A percentile compares a stretch with the other conserved stretches of the same genome.
These are phyloP conservation scores for Neophaeococcomyces mojaviensis DNA, from an alignment of 2,329 filamentous ascomycete species.

Conservation along the genomic window DNA sequence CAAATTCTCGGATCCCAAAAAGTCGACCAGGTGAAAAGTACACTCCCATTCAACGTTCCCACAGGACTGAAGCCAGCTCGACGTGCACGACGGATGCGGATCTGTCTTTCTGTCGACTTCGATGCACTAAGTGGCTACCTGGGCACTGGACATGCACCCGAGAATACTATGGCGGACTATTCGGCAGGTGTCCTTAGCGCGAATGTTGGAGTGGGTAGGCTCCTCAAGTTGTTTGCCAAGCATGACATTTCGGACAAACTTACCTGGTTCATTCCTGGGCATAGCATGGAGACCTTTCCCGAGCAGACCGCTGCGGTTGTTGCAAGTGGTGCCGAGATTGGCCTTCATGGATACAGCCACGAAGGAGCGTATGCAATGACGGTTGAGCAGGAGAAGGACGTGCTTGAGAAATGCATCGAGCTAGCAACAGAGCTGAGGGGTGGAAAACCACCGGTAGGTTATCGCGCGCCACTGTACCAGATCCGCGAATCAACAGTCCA, in stretches of 20 bases:
- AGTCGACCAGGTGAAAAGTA: not conserved
- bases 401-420: slow-evolving; percentile 42
- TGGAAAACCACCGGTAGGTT: slow-evolving; percentile 42
- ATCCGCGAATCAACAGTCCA: slow-evolving; percentile 42
- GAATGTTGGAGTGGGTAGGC: slow-evolving; percentile 48
- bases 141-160: slow-evolving; percentile 47
- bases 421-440: slow-evolving; percentile 35
- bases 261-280: slow-evolving; percentile 56
- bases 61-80: not conserved
- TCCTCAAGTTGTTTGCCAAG: slow-evolving; percentile 48
- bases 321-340: slow-evolving; percentile 38
- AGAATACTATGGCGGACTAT: slow-evolving; percentile 51
- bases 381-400: slow-evolving; percentile 42
- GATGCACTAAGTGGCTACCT: slow-evolving; percentile 55
- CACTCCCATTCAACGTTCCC: too few relatives aligned
- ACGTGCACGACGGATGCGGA: slow-evolving; percentile 17
- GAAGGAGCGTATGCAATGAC: slow-evolving; percentile 33
- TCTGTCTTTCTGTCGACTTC: slow-evolving; percentile 43
- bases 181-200: slow-evolving; percentile 50
- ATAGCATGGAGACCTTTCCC: slow-evolving; percentile 52
- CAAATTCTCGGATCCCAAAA: slow-evolving; percentile 25
- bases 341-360: slow-evolving; percentile 38
- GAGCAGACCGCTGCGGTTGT: slow-evolving; percentile 44
- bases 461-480: slow-evolving; percentile 47
- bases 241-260: slow-evolving; percentile 45